Base-by-base conservation (phyloP, 2,329 filamentous ascomycete genomes). In the Fonsecaea multimorphosa region DNA sequence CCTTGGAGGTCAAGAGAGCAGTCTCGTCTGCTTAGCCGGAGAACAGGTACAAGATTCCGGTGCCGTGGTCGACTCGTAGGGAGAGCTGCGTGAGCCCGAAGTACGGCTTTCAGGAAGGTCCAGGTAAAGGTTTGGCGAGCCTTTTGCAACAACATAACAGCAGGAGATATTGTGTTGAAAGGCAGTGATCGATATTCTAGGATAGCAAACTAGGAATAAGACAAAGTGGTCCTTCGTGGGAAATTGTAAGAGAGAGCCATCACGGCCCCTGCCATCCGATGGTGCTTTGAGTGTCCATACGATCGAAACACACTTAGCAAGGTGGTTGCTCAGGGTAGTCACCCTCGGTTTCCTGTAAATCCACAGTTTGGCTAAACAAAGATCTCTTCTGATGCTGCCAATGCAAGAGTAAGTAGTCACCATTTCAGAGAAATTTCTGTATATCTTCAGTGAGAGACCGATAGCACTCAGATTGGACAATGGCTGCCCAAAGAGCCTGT, bases 1-100 rank as follows among this genome's bases (percentile, higher is more conserved):
- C 24, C 14, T 12, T 31, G 31, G 57, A 65, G 61, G 72, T 16
- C 51, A 54, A 54, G 51, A 32, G 51, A 49, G 19, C 44, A 3
- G 44, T 4, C 9, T 22, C 22, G 11, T 24, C 44, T 3, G 19
- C 22, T 7, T 49, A 49, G n/a, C 11, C 4, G 44, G 44, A 22
- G 19, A 49, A 12, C 4, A 49, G 44, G 7, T 24, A 4, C 44
- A 24, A 24, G 19, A 4, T 24, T 8, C n/a, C n/a, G 22, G 1
- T 40, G 19, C 9, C 2, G 40, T 11, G 3, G 6, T 24, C 44
- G 44, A 49, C 44, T 24, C 24, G 22, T 11, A 9, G 44, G 44
- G 4, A 14, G 6, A 24, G 44, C 19, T 24, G 44, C 7, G n/a
- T 3, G 44, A 49, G 19, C 44, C 19, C n/a, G 24, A 24, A 12